Conservation (phyloP, 129 eudicot genomes). For the Flaveria bidentis region DNA sequence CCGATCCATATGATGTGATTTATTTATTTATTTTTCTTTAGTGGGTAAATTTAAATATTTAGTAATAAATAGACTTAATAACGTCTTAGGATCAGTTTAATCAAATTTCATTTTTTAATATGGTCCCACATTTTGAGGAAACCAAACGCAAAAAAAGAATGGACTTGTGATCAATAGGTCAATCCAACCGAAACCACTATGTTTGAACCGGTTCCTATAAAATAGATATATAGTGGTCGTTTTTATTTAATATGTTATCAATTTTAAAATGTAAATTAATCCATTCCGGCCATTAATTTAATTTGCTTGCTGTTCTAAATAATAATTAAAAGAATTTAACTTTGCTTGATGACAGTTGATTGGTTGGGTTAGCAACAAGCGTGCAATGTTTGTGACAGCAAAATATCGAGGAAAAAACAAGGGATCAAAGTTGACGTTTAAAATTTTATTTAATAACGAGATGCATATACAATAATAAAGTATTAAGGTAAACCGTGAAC, state of each 20-base stretch:
- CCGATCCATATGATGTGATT: too few species aligned
- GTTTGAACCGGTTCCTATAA: neutral
- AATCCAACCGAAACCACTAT: constrained; percentile 8
- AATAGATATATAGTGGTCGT: neutral
- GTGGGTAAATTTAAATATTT: neutral
- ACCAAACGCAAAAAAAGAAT: neutral
- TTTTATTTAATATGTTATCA: neutral
- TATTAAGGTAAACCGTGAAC: neutral
- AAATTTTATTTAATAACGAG: neutral
- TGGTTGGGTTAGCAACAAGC: constrained; percentile 25
- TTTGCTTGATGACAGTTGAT: constrained; percentile 13
- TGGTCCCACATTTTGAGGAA: neutral
- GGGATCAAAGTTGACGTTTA: neutral
- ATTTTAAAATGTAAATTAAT: neutral
- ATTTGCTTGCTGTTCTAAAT: too few species aligned
- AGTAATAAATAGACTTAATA: neutral
- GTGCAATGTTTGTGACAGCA: constrained; percentile 29
- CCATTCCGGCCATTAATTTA: neutral
- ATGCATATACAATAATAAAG: neutral
- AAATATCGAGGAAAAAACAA: neutral
- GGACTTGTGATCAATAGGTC: neutral
- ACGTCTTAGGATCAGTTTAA: neutral
- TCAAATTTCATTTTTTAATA: neutral
- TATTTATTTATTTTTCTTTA: neutral
- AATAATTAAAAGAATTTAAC: too few species aligned